These are phyloP conservation scores for Calonectria pteridis DNA, from an alignment of 2,329 filamentous ascomycete genomes.

Conservation along the genomic window DNA sequence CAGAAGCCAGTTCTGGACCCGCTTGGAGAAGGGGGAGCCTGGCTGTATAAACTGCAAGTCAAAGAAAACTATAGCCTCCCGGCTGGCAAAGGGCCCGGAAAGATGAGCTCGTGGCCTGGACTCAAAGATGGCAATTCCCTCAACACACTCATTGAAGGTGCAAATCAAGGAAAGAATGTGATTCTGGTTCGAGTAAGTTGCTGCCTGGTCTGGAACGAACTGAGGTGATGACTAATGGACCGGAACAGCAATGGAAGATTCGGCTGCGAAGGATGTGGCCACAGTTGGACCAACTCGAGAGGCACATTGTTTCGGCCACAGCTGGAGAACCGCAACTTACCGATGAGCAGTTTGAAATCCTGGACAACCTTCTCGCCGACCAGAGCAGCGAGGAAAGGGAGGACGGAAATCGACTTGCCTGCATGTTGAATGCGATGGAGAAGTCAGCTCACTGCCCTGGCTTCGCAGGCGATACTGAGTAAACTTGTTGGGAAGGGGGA, in stretches of 20 bases:
- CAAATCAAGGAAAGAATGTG: slow-evolving; percentile 27
- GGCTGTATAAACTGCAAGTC: slow-evolving; percentile 33
- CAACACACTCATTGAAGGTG: slow-evolving; percentile 20
- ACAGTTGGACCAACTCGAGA: slow-evolving; percentile 26
- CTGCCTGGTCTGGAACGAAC: background rate
- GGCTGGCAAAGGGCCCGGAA: slow-evolving; percentile 31
- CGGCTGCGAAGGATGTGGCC: slow-evolving; percentile 38
- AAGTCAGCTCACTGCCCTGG: background rate
- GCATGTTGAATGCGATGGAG: slow-evolving; percentile 19
- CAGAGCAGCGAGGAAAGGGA: slow-evolving; percentile 28
- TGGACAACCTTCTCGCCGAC: slow-evolving; percentile 35
- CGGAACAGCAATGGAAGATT: slow-evolving; percentile 42
- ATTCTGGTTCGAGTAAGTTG: slow-evolving; percentile 38
- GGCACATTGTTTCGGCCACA: slow-evolving; percentile 6
- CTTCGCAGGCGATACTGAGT: background rate
- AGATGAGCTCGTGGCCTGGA: slow-evolving; percentile 24
- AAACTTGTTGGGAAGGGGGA: background rate
- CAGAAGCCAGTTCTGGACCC: background rate
- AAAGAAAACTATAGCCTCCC: slow-evolving; percentile 24
- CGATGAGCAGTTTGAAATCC: slow-evolving; percentile 31
- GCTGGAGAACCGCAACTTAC: slow-evolving; percentile 27
- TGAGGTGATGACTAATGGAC: background rate
- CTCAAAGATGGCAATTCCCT: slow-evolving; percentile 26
- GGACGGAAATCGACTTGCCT: slow-evolving; percentile 16
- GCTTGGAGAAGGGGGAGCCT: slow-evolving; percentile 24